phyloP scores from a whole-genome alignment of 169 alveolate species.

The Toxoplasma gondii region DNA sequence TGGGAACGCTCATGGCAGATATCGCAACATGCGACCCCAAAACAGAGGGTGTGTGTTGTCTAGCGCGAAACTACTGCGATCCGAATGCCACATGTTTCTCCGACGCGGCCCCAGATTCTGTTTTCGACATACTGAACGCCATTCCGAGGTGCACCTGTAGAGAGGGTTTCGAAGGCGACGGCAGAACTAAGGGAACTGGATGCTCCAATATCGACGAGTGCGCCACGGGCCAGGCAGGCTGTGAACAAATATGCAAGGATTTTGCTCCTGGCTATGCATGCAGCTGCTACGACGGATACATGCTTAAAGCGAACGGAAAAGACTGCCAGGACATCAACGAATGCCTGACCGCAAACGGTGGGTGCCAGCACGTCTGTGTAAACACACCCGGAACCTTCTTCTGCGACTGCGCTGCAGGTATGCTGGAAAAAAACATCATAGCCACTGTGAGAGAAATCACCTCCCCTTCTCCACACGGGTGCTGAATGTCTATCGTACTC shows the following conservation, averaged over 20 bases:
- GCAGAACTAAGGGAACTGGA: conserved; percentile 62
- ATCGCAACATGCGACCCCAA: conserved; percentile 38
- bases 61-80: conserved; percentile 29
- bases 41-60: conserved; percentile 34
- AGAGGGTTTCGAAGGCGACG: conserved; percentile 75
- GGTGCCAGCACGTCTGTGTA: conserved; percentile 71
- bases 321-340: conserved; percentile 73
- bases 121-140: conserved; percentile 69
- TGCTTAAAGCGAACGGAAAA: not conserved
- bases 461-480: too few relatives aligned
- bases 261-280: conserved; percentile 69
- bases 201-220: conserved; percentile 76
- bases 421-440: not conserved
- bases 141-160: conserved; percentile 72
- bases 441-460: too few relatives aligned
- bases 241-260: conserved; percentile 71
- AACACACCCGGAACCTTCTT: conserved; percentile 69
- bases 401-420: conserved; percentile 74
- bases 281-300: conserved; percentile 63
- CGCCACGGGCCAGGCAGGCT: conserved; percentile 59
- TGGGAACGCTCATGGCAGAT: conserved; percentile 30
- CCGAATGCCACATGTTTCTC: conserved; percentile 39
- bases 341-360: conserved; percentile 61
- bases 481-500: not conserved
- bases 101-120: conserved; percentile 32